Conservation (phyloP, 139 green algal species). For the Coccomyxa sp. region DNA sequence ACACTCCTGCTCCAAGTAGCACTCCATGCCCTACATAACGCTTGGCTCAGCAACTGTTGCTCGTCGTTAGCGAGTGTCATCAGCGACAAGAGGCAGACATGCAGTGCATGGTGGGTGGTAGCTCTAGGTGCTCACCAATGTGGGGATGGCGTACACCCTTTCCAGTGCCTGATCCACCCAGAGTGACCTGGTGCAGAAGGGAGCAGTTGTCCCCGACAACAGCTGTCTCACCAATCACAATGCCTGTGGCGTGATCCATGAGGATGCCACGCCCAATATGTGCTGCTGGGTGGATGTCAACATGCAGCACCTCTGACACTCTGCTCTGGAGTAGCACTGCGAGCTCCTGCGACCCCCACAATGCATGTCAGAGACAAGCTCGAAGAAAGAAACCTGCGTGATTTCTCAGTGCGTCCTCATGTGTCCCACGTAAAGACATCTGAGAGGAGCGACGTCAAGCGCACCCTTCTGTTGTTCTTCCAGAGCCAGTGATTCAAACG, state of each 20-base stretch:
- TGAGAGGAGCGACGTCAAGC: neutral
- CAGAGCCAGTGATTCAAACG: slow-evolving; percentile 81
- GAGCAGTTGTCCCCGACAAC: slow-evolving; percentile 91
- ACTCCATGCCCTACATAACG: slow-evolving; percentile 62
- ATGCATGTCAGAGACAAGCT: neutral
- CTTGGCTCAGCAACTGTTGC: neutral
- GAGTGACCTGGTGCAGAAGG: slow-evolving; percentile 93
- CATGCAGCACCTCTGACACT: slow-evolving; percentile 61
- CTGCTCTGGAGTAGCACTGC: slow-evolving; percentile 71
- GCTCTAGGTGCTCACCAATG: slow-evolving; percentile 34
- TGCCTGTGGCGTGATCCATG: slow-evolving; percentile 89
- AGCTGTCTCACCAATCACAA: slow-evolving; percentile 94
- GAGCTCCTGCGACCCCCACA: slow-evolving; percentile 40
- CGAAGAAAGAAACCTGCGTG: neutral
- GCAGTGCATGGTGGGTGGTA: neutral
- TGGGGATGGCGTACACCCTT: slow-evolving; percentile 62
- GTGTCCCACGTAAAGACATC: neutral
- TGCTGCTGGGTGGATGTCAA: slow-evolving; percentile 89
- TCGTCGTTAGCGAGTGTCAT: neutral
- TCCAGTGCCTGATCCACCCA: slow-evolving; percentile 82
- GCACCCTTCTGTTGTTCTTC: slow-evolving; percentile 55
- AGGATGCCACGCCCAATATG: slow-evolving; percentile 76
- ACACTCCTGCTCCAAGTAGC: slow-evolving; percentile 81
- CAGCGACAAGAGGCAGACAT: neutral
- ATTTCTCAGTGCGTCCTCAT: neutral